Percentiles rank a stretch among this genome's conserved stretches.
These are phyloP conservation scores for Metarhizium humberi DNA, from an alignment of 2,329 filamentous ascomycete genomes.

Conservation along the genomic window DNA sequence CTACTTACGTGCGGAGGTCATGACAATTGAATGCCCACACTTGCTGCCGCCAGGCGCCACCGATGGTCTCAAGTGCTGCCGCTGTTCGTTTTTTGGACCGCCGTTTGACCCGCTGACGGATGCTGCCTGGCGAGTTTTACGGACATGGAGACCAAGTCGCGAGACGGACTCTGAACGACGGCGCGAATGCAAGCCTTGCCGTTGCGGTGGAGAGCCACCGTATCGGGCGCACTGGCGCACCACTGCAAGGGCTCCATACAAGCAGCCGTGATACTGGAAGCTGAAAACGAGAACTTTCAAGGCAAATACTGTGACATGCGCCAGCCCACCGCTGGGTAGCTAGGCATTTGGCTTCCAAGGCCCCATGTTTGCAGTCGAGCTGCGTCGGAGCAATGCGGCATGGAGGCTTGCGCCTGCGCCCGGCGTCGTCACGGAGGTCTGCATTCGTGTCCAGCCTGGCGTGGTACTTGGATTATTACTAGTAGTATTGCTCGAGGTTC, in stretches of 20 bases:
- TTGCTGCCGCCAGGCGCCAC: slow-evolving; percentile 2
- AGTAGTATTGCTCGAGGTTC: too few relatives aligned
- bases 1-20: too few relatives aligned
- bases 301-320: not conserved
- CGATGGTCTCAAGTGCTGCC: not conserved
- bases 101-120: too few relatives aligned
- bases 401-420: not conserved
- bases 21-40: not conserved
- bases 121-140: too few relatives aligned
- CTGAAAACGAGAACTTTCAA: not conserved
- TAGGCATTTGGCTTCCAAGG: not conserved
- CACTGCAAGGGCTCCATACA: too few relatives aligned
- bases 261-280: not conserved
- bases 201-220: not conserved
- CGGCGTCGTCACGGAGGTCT: not conserved
- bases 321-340: too few relatives aligned
- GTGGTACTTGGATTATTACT: too few relatives aligned
- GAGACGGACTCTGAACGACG: too few relatives aligned
- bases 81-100: not conserved
- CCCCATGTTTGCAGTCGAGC: not conserved
- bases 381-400: not conserved
- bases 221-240: not conserved
- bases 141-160: too few relatives aligned
- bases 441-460: too few relatives aligned
- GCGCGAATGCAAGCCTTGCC: too few relatives aligned